phyloP scores from a whole-genome alignment of 140 eudicot genomes.

The Anethum foeniculum region DNA sequence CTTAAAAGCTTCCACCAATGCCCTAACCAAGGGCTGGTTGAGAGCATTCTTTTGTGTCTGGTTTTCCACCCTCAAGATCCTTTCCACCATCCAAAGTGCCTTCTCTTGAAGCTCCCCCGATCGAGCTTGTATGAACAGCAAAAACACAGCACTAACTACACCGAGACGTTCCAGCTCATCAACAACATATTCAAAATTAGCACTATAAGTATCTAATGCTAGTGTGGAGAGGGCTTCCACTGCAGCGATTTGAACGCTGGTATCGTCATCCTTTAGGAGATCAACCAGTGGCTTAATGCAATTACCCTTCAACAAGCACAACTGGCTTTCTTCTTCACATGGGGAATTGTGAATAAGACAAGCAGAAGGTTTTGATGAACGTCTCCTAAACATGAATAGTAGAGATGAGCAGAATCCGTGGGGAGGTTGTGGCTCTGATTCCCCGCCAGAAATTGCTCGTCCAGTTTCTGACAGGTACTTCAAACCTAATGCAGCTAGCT shows the following conservation, averaged over 20 bases:
- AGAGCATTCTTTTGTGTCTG: constrained; percentile 18
- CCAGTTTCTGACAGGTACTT: constrained; percentile 29
- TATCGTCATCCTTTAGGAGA: constrained; percentile 22
- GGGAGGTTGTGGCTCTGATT: constrained; percentile 25
- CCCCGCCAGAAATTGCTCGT: constrained; percentile 13
- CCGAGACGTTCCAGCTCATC: constrained; percentile 29
- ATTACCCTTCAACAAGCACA: constrained; percentile 26
- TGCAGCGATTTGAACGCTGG: constrained; percentile 25
- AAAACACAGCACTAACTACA: constrained; percentile 26
- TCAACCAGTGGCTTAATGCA: constrained; percentile 33
- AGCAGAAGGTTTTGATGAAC: constrained; percentile 9
- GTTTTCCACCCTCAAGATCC: constrained; percentile 31
- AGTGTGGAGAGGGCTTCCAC: constrained; percentile 40
- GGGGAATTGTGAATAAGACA: constrained; percentile 35
- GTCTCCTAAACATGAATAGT: constrained; percentile 22
- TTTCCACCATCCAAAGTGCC: constrained; percentile 34
- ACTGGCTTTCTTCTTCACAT: constrained; percentile 31
- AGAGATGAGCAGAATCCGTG: constrained; percentile 25
- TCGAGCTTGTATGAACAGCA: constrained; percentile 29
- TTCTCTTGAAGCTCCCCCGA: constrained; percentile 40
- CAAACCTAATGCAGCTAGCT: constrained; percentile 27
- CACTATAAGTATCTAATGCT: constrained; percentile 14
- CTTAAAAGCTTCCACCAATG: constrained; percentile 41
- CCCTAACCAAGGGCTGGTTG: constrained; percentile 29
- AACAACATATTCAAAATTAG: constrained; percentile 11